Evolutionary conservation across 176 grass and related monocot genomes (phyloP), one percentile per base, ranked within the genome.

Genomic region (Rhynchospora pubera): DNA sequence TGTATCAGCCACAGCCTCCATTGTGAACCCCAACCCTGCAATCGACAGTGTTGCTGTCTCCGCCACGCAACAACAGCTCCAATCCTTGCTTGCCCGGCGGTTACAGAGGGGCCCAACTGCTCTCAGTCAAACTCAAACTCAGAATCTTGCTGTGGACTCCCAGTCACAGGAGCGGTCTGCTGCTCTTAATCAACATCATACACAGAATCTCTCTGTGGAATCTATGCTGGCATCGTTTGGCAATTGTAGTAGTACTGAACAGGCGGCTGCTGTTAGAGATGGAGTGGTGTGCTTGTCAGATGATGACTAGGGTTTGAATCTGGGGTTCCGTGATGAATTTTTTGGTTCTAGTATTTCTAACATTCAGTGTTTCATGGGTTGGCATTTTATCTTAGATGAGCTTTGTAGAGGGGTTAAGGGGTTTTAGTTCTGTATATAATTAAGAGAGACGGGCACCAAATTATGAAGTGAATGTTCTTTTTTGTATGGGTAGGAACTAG

Each of bases 271-370:
- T 5, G 11, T 61, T 63, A n/a, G 79, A 65, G 79, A 63, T 63
- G 79, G 2, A 2, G 79, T 81, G 14, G 79, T 81, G 79, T 81
- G 39, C 58, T 81, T 81, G 58, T 81, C 58, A 63, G 79, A 81
- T 65, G 79, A 81, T 81, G 79, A 81, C 12, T 81, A 81, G 77
- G 71, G 32, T 79, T 53, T 52, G 7, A 71, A 47, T 47, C 16
- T 46, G 67, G 64, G 67, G 18, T 4, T 11, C 10, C 1, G 18
- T 47, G 16, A 14, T 18, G 6, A 6, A 47, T 21, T 71, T 48
- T n/a, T 71, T 12, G 18, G 26, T 65, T 71, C 5, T 45, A 52
- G 23, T 74, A 74, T 74, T 26, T 13, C 70, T 28, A 13, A 68
- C 32, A 9, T 44, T 43, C 42, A 11, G 48, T 62, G 59, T 62